phyloP scores from a whole-genome alignment of 305 asterid species.

The Ilex paraguariensis region DNA sequence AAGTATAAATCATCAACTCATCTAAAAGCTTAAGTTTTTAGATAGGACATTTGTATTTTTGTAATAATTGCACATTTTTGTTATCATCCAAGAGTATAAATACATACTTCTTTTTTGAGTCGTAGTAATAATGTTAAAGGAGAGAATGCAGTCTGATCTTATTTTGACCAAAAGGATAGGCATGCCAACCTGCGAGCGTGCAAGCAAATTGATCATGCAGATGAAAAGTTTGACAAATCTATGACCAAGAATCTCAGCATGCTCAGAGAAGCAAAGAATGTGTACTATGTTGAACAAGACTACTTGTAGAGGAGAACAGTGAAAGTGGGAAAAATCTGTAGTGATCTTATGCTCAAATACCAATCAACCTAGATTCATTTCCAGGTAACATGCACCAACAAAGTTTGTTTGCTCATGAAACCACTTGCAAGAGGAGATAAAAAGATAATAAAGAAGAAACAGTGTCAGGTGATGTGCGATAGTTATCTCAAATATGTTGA shows the following conservation, averaged over 20 bases:
- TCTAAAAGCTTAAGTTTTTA: too few species aligned
- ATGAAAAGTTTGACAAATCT: constrained; percentile 39
- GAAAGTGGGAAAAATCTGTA: constrained; percentile 18
- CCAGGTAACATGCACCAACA: constrained; percentile 32
- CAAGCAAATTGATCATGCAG: constrained; percentile 39
- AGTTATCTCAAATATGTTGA: too few species aligned
- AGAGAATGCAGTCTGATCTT: constrained; percentile 15
- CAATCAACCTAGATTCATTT: constrained; percentile 26
- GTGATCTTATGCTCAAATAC: constrained; percentile 22
- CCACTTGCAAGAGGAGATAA: constrained; percentile 12
- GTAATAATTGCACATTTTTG: too few species aligned
- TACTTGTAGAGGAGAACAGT: constrained; percentile 1
- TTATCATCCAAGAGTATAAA: too few species aligned
- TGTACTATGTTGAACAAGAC: constrained; percentile 8
- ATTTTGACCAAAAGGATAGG: constrained; percentile 32
- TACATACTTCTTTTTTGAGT: too few species aligned
- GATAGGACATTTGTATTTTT: too few species aligned
- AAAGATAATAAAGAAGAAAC: constrained; percentile 1
- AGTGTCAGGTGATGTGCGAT: too few species aligned
- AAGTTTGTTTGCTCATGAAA: constrained; percentile 38
- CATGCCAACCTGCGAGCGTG: constrained; percentile 23
- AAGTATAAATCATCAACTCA: too few species aligned
- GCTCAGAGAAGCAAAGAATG: constrained; percentile 10
- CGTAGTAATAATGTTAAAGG: not conserved
- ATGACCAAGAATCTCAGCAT: constrained; percentile 12